These are phyloP conservation scores for Trichodelitschia bisporula DNA, from an alignment of 495 filamentous ascomycete species.

Conservation along the genomic window DNA sequence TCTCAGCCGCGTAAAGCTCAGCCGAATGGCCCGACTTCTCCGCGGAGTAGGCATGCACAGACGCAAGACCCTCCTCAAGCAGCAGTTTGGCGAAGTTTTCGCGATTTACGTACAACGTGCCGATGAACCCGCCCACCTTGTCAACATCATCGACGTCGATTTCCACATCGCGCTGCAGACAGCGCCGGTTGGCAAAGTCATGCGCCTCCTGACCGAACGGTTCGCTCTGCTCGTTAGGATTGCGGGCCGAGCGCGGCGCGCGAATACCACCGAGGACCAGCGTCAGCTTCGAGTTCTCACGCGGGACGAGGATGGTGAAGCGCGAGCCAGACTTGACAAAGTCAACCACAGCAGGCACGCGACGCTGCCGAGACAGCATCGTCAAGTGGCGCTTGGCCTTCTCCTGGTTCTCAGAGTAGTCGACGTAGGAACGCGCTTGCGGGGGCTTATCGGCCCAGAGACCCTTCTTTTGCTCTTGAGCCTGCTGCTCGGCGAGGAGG, in stretches of 20 bases:
- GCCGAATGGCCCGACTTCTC: slow-evolving; percentile 77
- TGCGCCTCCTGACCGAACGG: slow-evolving; percentile 90
- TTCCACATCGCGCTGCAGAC: slow-evolving; percentile 88
- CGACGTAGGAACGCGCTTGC: slow-evolving; percentile 52
- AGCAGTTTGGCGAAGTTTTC: slow-evolving; percentile 91
- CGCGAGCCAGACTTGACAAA: slow-evolving; percentile 91
- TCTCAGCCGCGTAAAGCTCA: slow-evolving; percentile 71
- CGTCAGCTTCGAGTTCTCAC: slow-evolving; percentile 83
- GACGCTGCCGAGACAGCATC: slow-evolving; percentile 65
- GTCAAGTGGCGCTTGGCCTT: slow-evolving; percentile 88
- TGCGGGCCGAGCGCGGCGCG: slow-evolving; percentile 69
- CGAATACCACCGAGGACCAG: slow-evolving; percentile 88
- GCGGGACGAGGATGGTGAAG: slow-evolving; percentile 78
- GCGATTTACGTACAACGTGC: slow-evolving; percentile 76
- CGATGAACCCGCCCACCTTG: slow-evolving; percentile 93
- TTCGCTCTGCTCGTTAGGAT: slow-evolving; percentile 56
- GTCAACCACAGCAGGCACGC: slow-evolving; percentile 84
- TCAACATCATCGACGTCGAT: slow-evolving; percentile 89
- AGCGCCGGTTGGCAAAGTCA: slow-evolving; percentile 64
- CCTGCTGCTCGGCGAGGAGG: slow-evolving; percentile 65
- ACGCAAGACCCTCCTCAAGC: slow-evolving; percentile 79
- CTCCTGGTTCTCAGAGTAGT: slow-evolving; percentile 77
- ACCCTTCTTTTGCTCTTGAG: slow-evolving; percentile 65
- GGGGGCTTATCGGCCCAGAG: slow-evolving; percentile 81
- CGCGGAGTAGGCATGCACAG: slow-evolving; percentile 80